Base-by-base conservation (phyloP, 2,329 filamentous ascomycete genomes). In the Dryadomyces quercus-mongolicae region DNA sequence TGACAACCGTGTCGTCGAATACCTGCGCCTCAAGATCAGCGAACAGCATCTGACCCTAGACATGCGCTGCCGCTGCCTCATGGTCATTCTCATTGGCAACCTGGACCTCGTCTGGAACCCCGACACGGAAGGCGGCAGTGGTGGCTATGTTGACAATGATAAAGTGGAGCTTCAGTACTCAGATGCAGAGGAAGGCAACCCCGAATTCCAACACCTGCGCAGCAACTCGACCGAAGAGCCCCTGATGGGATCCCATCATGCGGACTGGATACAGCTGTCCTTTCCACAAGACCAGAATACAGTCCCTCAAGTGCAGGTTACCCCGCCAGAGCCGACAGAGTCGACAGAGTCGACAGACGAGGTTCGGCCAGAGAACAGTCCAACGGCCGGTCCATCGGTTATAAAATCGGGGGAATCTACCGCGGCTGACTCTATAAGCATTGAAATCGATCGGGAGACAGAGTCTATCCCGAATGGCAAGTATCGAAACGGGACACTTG, bases 1-100 rank as follows among this genome's bases (percentile, higher is more conserved):
- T 15, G 64, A 66, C 52, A 62, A 60, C 25, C 43, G 54, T 3
- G 56, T 65, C 10, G 52, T 66, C 8, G 52, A 58, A 0, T 63
- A 61, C 38, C 51, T 66, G 1, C 50, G 53, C 7, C 38, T 52
- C 31, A 63, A 63, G 50, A 54, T 52, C 12, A 38, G 57, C n/a
- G 58, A 58, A 25, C 22, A 50, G n/a, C 54, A 53, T 3, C 56
- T 63, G 12, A 60, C 60, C 2, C 48, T 64, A 15, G 60, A 63
- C n/a, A 62, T 60, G 59, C 55, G 60, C 25, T 59, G 58, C 40
- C 56, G 58, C 45, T 59, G 58, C 47, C 57, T 65, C n/a, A 61
- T 64, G 59, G 31, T 62, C n/a, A 60, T 65, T 8, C 59, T 64
- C 4, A 62, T 63, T 16, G 62, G 63, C 1, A 65, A 65, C 42